phyloP scores from a whole-genome alignment of 2,329 filamentous ascomycete genomes.

The Colletotrichum plurivorum region DNA sequence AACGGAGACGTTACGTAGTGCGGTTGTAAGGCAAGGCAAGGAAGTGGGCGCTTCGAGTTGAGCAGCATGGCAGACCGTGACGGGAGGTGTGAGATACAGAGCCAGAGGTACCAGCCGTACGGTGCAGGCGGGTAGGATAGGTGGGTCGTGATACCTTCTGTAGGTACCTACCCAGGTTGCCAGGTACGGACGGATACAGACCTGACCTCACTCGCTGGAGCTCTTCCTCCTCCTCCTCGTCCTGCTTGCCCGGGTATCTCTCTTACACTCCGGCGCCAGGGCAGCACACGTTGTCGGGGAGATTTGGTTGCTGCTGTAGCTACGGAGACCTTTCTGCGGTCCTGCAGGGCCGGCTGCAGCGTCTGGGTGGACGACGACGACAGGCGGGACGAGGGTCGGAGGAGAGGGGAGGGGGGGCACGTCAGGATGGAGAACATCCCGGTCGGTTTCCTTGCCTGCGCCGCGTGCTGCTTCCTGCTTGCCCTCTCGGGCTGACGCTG shows the following conservation, averaged over 20 bases:
- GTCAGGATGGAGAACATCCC: constrained; percentile 14
- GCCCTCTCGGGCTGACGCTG: constrained; percentile 24
- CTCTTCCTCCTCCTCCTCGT: background rate
- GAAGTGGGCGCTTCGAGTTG: constrained; percentile 23
- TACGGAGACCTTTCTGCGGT: constrained; percentile 23
- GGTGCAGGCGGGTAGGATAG: background rate
- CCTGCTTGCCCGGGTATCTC: background rate
- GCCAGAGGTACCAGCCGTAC: background rate
- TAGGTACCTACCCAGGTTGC: too few relatives aligned
- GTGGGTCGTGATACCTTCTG: too few relatives aligned
- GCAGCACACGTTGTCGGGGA: constrained; percentile 51
- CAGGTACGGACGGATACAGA: too few relatives aligned
- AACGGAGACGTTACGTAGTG: constrained; percentile 39
- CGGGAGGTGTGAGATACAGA: constrained; percentile 2
- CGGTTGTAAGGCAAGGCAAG: constrained; percentile 34
- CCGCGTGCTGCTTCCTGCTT: constrained; percentile 25
- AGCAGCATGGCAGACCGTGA: background rate
- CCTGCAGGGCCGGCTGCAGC: constrained; percentile 24
- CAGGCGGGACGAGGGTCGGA: background rate
- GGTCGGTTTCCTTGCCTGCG: background rate
- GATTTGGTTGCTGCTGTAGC: constrained; percentile 46
- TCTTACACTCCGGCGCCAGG: background rate
- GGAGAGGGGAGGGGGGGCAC: constrained; percentile 26
- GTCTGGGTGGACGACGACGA: constrained; percentile 34
- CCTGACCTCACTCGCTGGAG: background rate